A percentile compares a stretch with the other conserved stretches of the same genome.
Evolutionary conservation across 176 grass and related monocot genomes (phyloP).

Genomic region (Carex kokanica): DNA sequence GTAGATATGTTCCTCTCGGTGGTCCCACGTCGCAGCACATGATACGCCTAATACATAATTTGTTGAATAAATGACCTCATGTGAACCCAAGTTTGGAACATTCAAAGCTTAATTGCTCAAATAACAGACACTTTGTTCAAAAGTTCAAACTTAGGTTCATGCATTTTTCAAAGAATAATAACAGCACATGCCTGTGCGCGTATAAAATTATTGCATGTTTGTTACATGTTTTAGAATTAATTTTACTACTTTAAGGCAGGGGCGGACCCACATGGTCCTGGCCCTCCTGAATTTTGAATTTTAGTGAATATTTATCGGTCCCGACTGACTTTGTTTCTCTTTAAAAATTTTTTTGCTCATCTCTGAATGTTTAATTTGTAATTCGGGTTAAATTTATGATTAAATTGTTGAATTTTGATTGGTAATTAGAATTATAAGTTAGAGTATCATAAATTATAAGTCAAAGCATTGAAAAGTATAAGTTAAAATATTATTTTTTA

Average conservation of each 20-base stretch:
- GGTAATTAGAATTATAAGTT: too few relatives aligned
- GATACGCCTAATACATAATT: not conserved
- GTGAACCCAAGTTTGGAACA: not conserved
- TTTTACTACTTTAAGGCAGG: not conserved
- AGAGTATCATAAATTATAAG: too few relatives aligned
- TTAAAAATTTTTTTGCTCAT: too few relatives aligned
- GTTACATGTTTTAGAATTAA: not conserved
- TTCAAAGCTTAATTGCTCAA: not conserved
- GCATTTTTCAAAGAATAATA: not conserved
- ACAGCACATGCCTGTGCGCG: not conserved
- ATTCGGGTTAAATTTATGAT: too few relatives aligned
- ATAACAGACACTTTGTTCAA: not conserved
- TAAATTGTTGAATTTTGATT: too few relatives aligned
- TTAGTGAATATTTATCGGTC: too few relatives aligned
- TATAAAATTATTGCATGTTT: conserved; percentile 9
- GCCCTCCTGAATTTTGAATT: too few relatives aligned
- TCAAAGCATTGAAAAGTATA: too few relatives aligned
- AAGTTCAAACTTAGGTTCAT: not conserved
- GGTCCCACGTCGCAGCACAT: not conserved
- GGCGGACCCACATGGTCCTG: too few relatives aligned
- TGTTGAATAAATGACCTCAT: not conserved
- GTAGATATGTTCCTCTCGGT: not conserved
- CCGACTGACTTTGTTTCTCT: too few relatives aligned
- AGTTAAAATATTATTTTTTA: too few relatives aligned
- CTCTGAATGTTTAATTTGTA: too few relatives aligned